Percentiles rank a stretch among this genome's conserved stretches.
phyloP scores from a whole-genome alignment of 2,329 filamentous ascomycete genomes.

The Aulographum hederae region DNA sequence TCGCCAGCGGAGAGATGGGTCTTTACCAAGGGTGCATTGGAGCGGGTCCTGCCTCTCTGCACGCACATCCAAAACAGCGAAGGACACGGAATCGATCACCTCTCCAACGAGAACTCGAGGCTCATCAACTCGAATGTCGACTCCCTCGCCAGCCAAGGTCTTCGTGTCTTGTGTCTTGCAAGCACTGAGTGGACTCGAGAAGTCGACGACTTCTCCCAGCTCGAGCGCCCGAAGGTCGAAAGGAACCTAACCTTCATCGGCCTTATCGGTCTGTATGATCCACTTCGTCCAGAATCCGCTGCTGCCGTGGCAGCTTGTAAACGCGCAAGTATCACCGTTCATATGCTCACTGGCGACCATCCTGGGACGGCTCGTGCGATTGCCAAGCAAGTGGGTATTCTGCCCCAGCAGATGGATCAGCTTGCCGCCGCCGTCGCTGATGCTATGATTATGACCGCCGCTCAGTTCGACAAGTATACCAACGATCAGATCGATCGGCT shows the following conservation, averaged over 20 bases:
- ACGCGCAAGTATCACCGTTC: slow-evolving; percentile 27
- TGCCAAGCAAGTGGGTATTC: slow-evolving; percentile 26
- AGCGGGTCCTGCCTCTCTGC: slow-evolving; percentile 47
- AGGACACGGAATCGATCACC: slow-evolving; percentile 12
- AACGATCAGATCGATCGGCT: slow-evolving; percentile 59
- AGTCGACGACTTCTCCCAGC: neutral
- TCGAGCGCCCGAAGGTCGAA: neutral
- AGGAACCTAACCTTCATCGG: neutral
- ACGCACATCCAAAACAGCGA: slow-evolving; percentile 20
- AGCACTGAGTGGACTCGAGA: slow-evolving; percentile 20
- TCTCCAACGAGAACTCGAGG: slow-evolving; percentile 35
- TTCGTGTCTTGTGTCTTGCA: slow-evolving; percentile 51
- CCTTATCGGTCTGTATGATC: slow-evolving; percentile 28
- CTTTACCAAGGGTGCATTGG: slow-evolving; percentile 51
- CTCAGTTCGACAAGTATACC: slow-evolving; percentile 54
- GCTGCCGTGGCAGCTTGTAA: slow-evolving; percentile 27
- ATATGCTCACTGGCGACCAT: slow-evolving; percentile 31
- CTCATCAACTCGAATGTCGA: slow-evolving; percentile 52
- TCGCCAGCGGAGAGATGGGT: slow-evolving; percentile 25
- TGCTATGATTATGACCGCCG: slow-evolving; percentile 14
- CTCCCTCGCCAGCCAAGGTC: slow-evolving; percentile 43
- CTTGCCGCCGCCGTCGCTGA: slow-evolving; percentile 13
- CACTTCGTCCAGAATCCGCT: slow-evolving; percentile 64
- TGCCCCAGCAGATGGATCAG: slow-evolving; percentile 14
- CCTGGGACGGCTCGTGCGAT: slow-evolving; percentile 27